Base-by-base conservation (phyloP, 495 filamentous ascomycete species). In the Friedmanniomyces simplex region DNA sequence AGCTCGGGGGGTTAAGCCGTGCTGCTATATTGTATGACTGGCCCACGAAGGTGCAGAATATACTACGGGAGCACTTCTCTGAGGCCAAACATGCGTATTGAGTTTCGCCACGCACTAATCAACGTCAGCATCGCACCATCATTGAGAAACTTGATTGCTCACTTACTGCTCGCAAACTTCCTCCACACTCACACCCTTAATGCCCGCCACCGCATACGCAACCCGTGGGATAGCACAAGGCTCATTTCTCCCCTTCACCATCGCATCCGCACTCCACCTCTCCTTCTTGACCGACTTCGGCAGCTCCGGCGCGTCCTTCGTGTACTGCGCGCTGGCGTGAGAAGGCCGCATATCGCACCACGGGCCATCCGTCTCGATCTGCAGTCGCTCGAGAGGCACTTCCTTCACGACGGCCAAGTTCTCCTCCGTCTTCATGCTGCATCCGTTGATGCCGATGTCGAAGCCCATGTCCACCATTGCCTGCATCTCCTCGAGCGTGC, bases 171-270 rank as follows among this genome's bases (percentile, higher is more conserved):
- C 89, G 63, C 82, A 86, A 36, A 96, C 84, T 67, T 91, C 88
- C 66, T 90, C 82, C 7, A 90, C 76, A 1, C 75, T 66, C 8
- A 95, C 72, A 0, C 82, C 90, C 71, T 95, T 96, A 37, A 96
- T 82, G 26, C 72, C 79, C 18, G 93, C 91, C 59, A 98, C 82
- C 52, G 88, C 87, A 67, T 83, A 80, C 13, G 87, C 93, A n/a
- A 98, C 88, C 39, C 82, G 82, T 52, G 81, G 76, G 57, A 96
- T 95, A 42, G 81, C 82, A 64, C 82, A 86, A 24, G 89, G 86
- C 71, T 98, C 93, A 69, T 96, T 98, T 21, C 93, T 78, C 1
- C 91, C 88, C 72, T 95, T 96, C 20, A 96, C 79, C 82, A 95
- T 87, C 4, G 70, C 69, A 0, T 88, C 90, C 66, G 87, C 80